A percentile compares a stretch with the other conserved stretches of the same genome.
phyloP scores from a whole-genome alignment of 1,284 basidiomycete species.

The Schizophyllum commune region DNA sequence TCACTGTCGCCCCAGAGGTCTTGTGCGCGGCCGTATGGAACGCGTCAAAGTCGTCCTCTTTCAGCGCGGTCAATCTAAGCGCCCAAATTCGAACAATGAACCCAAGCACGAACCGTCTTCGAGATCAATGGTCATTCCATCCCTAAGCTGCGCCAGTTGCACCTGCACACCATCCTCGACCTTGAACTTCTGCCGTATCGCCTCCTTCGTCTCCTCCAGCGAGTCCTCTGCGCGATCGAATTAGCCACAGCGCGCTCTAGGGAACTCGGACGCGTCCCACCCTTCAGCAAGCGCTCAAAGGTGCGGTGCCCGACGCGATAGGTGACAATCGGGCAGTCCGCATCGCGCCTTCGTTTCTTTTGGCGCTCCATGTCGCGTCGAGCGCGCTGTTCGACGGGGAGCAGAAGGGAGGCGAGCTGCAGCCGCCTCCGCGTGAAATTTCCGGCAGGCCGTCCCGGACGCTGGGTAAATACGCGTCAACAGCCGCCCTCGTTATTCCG shows the following conservation, averaged over 20 bases:
- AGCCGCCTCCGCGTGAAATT: constrained; percentile 19
- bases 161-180: constrained; percentile 34
- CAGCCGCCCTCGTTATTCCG: constrained; percentile 11
- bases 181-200: constrained; percentile 54
- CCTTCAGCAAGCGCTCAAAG: constrained; percentile 62
- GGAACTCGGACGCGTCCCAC: constrained; percentile 23
- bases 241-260: constrained; percentile 1
- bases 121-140: constrained; percentile 49
- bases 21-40: constrained; percentile 42
- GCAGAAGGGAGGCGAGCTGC: constrained; percentile 6
- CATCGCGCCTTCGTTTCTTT: constrained; percentile 39
- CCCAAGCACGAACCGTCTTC: constrained; percentile 49
- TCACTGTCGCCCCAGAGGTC: constrained; percentile 9
- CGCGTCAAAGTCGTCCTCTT: constrained; percentile 74
- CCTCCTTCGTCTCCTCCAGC: constrained; percentile 44
- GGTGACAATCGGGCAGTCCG: constrained; percentile 41
- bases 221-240: constrained; percentile 41
- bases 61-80: constrained; percentile 1
- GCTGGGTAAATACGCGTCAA: background rate
- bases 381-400: constrained; percentile 4
- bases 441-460: constrained; percentile 19
- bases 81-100: background rate
- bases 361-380: constrained; percentile 28
- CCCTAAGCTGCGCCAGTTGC: constrained; percentile 47
- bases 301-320: constrained; percentile 41